Evolutionary conservation across 345 rosid genomes (phyloP).

Genomic region (Lagerstroemia speciosa): DNA sequence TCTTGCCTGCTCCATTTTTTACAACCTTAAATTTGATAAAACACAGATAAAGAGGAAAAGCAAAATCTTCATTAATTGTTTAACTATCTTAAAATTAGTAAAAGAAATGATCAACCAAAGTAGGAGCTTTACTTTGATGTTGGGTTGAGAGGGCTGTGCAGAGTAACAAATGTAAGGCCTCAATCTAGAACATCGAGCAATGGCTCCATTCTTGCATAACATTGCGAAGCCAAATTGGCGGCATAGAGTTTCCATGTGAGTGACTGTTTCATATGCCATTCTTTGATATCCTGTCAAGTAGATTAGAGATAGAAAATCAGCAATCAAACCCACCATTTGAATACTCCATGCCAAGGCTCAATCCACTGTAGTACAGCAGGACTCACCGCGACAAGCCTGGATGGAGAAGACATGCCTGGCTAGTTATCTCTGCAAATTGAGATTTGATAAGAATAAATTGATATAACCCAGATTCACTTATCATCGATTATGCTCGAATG

Average conservation of each 20-base stretch:
- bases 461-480: too few relatives aligned
- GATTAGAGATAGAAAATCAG: too few relatives aligned
- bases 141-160: conserved; percentile 62
- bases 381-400: too few relatives aligned
- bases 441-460: too few relatives aligned
- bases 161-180: conserved; percentile 50
- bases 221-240: conserved; percentile 29
- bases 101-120: background rate
- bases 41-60: background rate
- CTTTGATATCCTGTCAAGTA: too few relatives aligned
- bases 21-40: conserved; percentile 35
- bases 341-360: too few relatives aligned
- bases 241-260: conserved; percentile 54
- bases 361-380: too few relatives aligned
- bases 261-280: background rate
- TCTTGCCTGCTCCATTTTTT: conserved; percentile 87
- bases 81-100: background rate
- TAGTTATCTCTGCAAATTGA: too few relatives aligned
- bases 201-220: conserved; percentile 4
- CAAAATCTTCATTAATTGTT: background rate
- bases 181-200: conserved; percentile 20
- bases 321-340: too few relatives aligned
- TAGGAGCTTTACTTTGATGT: conserved; percentile 50
- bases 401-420: too few relatives aligned
- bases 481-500: too few relatives aligned